phyloP scores from a whole-genome alignment of 2,329 filamentous ascomycete species.

The Ophiocordyceps camponoti-leonardi region DNA sequence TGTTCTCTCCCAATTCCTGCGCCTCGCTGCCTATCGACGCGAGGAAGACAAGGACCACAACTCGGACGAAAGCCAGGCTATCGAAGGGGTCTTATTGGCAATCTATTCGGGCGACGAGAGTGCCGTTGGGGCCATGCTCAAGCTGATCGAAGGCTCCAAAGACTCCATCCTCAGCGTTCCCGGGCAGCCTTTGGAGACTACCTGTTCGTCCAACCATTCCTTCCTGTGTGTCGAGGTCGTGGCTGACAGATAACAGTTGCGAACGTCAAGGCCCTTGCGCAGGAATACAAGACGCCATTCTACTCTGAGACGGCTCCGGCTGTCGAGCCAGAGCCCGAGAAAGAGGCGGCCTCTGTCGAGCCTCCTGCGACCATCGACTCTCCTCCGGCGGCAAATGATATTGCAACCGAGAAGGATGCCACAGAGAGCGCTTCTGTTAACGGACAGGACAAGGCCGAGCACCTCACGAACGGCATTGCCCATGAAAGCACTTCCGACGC shows the following conservation, averaged over 20 bases:
- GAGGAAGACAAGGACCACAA: constrained; percentile 48
- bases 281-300: constrained; percentile 31
- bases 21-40: constrained; percentile 60
- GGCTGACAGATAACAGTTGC: constrained; percentile 14
- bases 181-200: constrained; percentile 48
- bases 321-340: constrained; percentile 15
- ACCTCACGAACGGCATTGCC: constrained; percentile 15
- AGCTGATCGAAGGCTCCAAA: constrained; percentile 55
- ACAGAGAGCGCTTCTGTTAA: constrained; percentile 24
- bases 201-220: constrained; percentile 39
- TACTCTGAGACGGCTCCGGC: constrained; percentile 14
- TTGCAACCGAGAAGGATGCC: constrained; percentile 48
- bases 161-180: constrained; percentile 49
- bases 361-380: constrained; percentile 31
- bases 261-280: constrained; percentile 24
- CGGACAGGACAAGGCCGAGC: constrained; percentile 21
- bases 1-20: constrained; percentile 61
- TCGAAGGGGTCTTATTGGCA: constrained; percentile 62
- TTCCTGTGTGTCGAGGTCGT: background rate
- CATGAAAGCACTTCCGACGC: constrained; percentile 23
- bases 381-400: constrained; percentile 30
- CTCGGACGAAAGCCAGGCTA: constrained; percentile 58
- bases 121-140: constrained; percentile 59
- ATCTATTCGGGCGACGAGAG: constrained; percentile 65
- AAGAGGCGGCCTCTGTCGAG: constrained; percentile 30